A percentile compares a stretch with the other conserved stretches of the same genome.
phyloP scores from a whole-genome alignment of 1,284 basidiomycete species.

The Melanopsichium pennsylvanicum region DNA sequence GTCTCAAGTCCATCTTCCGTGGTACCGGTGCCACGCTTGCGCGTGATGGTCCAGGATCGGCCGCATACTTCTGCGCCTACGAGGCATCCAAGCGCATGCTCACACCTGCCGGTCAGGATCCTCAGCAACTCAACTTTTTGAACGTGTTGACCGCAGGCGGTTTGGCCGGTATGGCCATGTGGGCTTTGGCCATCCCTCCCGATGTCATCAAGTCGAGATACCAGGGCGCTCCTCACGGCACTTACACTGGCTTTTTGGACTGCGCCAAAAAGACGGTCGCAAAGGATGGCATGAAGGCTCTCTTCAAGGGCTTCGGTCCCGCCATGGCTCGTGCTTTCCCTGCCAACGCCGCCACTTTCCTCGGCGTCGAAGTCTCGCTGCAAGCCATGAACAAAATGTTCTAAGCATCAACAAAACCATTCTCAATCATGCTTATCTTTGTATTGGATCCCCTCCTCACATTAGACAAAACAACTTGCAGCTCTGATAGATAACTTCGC shows the following conservation, averaged over 20 bases:
- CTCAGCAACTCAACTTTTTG: slow-evolving; percentile 83
- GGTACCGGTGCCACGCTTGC: slow-evolving; percentile 91
- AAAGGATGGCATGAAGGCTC: slow-evolving; percentile 83
- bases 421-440: no score
- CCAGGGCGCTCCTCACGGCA: slow-evolving; percentile 95
- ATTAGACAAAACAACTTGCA: no score
- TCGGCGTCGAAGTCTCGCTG: slow-evolving; percentile 82
- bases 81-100: slow-evolving; percentile 89
- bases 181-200: slow-evolving; percentile 58
- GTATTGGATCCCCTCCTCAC: no score
- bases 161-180: slow-evolving; percentile 93
- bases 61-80: slow-evolving; percentile 97
- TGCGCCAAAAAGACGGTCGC: slow-evolving; percentile 91
- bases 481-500: no score
- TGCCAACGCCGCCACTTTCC: slow-evolving; percentile 93
- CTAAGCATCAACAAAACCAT: no score
- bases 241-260: slow-evolving; percentile 91
- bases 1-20: slow-evolving; percentile 88
- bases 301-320: slow-evolving; percentile 97
- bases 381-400: slow-evolving; percentile 76
- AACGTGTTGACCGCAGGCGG: slow-evolving; percentile 92
- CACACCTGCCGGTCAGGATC: slow-evolving; percentile 75
- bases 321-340: slow-evolving; percentile 79
- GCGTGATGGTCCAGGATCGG: slow-evolving; percentile 94
- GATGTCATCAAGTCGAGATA: slow-evolving; percentile 84